Percentiles rank a stretch among this genome's conserved stretches.
Evolutionary conservation across 2,329 filamentous ascomycete genomes (phyloP).

Genomic region (Cercospora nicotianae): DNA sequence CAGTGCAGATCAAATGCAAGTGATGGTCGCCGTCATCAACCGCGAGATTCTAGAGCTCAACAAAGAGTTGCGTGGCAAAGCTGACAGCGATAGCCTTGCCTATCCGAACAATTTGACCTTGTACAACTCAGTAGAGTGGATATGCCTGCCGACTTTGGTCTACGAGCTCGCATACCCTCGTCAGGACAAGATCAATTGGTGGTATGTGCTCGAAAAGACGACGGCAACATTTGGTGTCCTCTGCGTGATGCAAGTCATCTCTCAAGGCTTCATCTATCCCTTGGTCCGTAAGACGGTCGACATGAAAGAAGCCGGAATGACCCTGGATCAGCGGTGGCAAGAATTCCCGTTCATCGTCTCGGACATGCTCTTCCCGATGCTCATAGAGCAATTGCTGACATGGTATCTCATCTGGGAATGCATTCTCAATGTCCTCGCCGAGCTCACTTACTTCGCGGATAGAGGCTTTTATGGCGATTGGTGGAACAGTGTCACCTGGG

Average conservation of each 20-base stretch:
- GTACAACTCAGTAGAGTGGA: conserved; percentile 62
- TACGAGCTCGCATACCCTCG: conserved; percentile 79
- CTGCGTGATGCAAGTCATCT: conserved; percentile 76
- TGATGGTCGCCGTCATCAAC: conserved; percentile 66
- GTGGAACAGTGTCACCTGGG: conserved; percentile 61
- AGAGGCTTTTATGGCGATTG: conserved; percentile 31
- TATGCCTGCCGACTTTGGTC: conserved; percentile 71
- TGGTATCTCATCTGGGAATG: conserved; percentile 80
- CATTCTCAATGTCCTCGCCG: conserved; percentile 69
- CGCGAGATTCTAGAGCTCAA: conserved; percentile 65
- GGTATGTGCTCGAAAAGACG: conserved; percentile 71
- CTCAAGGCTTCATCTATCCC: conserved; percentile 75
- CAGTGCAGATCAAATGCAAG: conserved; percentile 60
- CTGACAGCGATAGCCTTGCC: conserved; percentile 49
- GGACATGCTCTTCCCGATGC: conserved; percentile 74
- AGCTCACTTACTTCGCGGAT: conserved; percentile 75
- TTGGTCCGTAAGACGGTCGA: conserved; percentile 66
- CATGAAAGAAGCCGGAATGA: conserved; percentile 66
- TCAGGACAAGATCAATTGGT: conserved; percentile 69
- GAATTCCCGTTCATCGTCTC: conserved; percentile 74
- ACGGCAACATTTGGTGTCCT: conserved; percentile 70
- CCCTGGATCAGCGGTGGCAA: conserved; percentile 60
- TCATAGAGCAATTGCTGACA: conserved; percentile 73
- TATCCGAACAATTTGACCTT: conserved; percentile 71
- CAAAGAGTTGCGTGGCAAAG: conserved; percentile 66